Conservation (phyloP, 768 basidiomycete genomes). For the Saitozyma sp. region DNA sequence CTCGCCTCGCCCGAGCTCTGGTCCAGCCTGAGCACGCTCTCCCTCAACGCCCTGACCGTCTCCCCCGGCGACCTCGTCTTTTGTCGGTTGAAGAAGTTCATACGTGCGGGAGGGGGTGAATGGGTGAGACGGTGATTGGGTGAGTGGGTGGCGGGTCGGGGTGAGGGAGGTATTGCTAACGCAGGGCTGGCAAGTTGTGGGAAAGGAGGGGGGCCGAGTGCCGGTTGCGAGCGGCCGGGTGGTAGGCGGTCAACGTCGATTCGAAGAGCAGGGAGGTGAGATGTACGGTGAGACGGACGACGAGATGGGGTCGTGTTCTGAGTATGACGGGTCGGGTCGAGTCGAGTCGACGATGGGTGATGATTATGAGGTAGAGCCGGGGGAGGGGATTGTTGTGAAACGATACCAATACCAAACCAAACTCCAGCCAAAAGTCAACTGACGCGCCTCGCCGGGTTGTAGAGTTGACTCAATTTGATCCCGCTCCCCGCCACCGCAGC, state of each 20-base stretch:
- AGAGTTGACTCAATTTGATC: conserved; percentile 1
- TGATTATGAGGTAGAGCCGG: too few species aligned
- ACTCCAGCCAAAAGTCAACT: too few species aligned
- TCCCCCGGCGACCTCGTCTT: conserved; percentile 40
- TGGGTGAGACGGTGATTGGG: neutral
- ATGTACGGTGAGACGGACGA: too few species aligned
- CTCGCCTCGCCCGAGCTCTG: conserved; percentile 27
- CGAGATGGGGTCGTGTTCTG: too few species aligned
- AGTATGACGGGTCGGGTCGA: too few species aligned
- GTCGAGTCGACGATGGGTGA: too few species aligned
- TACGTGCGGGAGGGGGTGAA: conserved; percentile 1
- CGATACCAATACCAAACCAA: too few species aligned
- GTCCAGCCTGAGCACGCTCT: conserved; percentile 37
- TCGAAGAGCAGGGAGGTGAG: neutral
- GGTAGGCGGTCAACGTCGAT: neutral
- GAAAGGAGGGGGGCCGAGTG: neutral
- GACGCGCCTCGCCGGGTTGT: too few species aligned
- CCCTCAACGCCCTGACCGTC: conserved; percentile 33
- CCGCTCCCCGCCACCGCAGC: conserved; percentile 5
- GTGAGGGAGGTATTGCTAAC: neutral
- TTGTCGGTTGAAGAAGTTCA: conserved; percentile 47
- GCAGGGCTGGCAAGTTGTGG: neutral
- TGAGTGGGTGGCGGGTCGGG: conserved; percentile 3
- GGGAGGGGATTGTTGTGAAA: neutral
- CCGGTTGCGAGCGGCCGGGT: neutral